Evolutionary conservation across 495 filamentous ascomycete genomes (phyloP), one percentile per base, ranked within the genome.

Genomic region (Pyrenula aspistea): DNA sequence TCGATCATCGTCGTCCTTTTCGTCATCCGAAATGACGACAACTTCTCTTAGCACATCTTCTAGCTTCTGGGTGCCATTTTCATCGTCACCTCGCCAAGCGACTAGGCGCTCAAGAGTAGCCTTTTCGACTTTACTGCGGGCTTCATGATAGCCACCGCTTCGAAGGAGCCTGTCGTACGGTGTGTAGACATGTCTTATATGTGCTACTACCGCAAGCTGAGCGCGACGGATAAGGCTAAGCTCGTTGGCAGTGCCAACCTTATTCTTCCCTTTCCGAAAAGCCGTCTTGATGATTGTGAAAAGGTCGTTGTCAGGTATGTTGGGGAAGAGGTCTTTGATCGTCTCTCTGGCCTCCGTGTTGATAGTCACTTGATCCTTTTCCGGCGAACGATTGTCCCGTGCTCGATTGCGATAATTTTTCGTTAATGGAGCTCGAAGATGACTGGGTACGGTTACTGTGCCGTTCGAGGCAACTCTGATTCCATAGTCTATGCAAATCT

Each of bases 81-180:
- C 86, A 64, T 89, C 87, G 61, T 92, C 88, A 52, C 88, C 89
- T 65, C 89, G 84, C 91, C 91, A 95, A 75, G 88, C 83, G 63
- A 88, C 79, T 55, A 95, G 73, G 62, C 84, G 79, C 55, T 84
- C 80, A 24, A 92, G 71, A 53, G 83, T 89, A 12, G 81, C 68
- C 50, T 83, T 77, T 62, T 92, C 86, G 42, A 93, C 86, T 48
- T 72, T 67, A 56, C 75, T 78, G 56, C 91, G 78, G 22, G 90
- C 89, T 56, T 87, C 85, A 50, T 77, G 72, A 68, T 82, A 91
- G 8, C 68, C 72, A 3, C 77, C 81, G 51, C 77, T 73, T 57
- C 75, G 82, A 23, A 96, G 73, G 24, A 94, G 73, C 59, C 78
- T 71, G 69, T 96, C 91, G 67, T 96, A 96, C 59, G 87, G 76